Conservation (phyloP, 768 basidiomycete species). For the Collybia sp. region DNA sequence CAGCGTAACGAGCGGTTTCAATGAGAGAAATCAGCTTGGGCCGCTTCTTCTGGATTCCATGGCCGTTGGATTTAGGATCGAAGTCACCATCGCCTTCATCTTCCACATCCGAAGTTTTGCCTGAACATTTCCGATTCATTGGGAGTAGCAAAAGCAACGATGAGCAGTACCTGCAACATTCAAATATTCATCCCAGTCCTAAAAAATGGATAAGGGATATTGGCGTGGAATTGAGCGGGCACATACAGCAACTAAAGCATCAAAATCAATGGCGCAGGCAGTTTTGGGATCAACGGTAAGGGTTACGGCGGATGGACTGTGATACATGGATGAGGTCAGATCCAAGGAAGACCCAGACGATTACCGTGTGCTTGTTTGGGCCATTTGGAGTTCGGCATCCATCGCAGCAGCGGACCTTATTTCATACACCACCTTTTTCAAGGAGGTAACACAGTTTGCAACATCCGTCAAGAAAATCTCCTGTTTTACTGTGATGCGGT, state of each 20-base stretch:
- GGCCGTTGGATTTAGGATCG: constrained; percentile 29
- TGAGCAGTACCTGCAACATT: constrained; percentile 36
- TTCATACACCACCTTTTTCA: constrained; percentile 78
- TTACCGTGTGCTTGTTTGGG: constrained; percentile 61
- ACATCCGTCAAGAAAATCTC: constrained; percentile 82
- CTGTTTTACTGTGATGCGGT: constrained; percentile 59
- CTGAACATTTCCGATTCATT: constrained; percentile 1
- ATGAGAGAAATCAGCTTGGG: constrained; percentile 18
- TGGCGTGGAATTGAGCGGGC: background rate
- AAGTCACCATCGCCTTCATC: constrained; percentile 47
- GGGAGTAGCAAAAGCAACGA: background rate
- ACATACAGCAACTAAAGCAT: constrained; percentile 59
- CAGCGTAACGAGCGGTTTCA: constrained; percentile 43
- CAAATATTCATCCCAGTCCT: constrained; percentile 65
- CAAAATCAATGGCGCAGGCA: constrained; percentile 53
- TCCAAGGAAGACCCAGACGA: constrained; percentile 7
- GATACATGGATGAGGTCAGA: constrained; percentile 2
- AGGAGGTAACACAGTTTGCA: constrained; percentile 64
- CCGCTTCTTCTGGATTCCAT: constrained; percentile 21
- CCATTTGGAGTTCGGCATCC: constrained; percentile 64
- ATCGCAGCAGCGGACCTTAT: constrained; percentile 38
- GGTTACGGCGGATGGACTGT: constrained; percentile 47
- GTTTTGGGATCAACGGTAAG: constrained; percentile 46
- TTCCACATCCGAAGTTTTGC: constrained; percentile 7
- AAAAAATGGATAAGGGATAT: background rate